Conservation (phyloP, 495 filamentous ascomycete genomes). For the Daldinia loculata region DNA sequence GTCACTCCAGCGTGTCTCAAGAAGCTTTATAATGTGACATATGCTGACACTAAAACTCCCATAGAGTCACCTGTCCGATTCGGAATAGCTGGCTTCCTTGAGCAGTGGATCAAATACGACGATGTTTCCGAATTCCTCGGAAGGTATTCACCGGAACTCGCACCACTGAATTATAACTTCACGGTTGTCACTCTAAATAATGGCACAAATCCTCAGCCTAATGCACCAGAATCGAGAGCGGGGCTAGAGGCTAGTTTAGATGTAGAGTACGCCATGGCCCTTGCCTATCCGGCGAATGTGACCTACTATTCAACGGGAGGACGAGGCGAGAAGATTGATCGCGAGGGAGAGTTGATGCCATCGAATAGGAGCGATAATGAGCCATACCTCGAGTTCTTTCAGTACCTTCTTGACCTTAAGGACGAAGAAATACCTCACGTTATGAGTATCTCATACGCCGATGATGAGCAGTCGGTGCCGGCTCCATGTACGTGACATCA, state of each 20-base stretch:
- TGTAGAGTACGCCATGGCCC: conserved; percentile 71
- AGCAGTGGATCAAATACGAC: conserved; percentile 68
- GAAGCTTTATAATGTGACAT: conserved; percentile 54
- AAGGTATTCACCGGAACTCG: conserved; percentile 60
- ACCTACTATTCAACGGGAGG: conserved; percentile 75
- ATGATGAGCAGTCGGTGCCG: conserved; percentile 71
- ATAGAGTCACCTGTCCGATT: conserved; percentile 50
- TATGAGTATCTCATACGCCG: conserved; percentile 78
- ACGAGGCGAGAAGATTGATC: conserved; percentile 64
- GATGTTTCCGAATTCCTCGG: conserved; percentile 66
- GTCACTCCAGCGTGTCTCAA: conserved; percentile 51
- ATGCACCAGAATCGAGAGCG: conserved; percentile 43
- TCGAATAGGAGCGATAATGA: conserved; percentile 68
- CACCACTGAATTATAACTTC: conserved; percentile 63
- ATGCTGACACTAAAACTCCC: conserved; percentile 31
- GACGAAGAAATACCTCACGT: conserved; percentile 75
- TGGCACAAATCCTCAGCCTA: conserved; percentile 60
- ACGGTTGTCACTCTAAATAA: conserved; percentile 68
- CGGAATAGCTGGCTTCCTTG: conserved; percentile 75
- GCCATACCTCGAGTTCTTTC: conserved; percentile 84
- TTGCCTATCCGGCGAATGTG: conserved; percentile 66
- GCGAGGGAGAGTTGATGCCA: conserved; percentile 56
- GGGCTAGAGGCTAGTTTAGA: conserved; percentile 75
- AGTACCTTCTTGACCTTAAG: conserved; percentile 67
- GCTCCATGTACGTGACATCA: conserved; percentile 47